A percentile compares a stretch with the other conserved stretches of the same genome.
Conservation (phyloP, 2,329 filamentous ascomycete genomes). For the Incumbomyces lentus region DNA sequence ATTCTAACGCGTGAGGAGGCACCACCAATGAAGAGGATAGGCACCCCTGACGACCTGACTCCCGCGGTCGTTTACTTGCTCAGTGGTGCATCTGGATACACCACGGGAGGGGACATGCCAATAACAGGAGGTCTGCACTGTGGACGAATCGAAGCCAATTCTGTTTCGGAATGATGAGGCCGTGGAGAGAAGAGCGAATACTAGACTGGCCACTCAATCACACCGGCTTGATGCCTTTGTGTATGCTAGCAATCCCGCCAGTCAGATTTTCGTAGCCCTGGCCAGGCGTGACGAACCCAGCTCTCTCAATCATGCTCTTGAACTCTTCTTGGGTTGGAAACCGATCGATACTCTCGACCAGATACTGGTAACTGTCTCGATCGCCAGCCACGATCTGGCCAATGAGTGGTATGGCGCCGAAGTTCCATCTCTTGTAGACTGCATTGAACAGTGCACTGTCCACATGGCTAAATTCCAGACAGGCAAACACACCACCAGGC, state of each 20-base stretch:
- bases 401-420: constrained; percentile 85
- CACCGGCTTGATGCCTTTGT: constrained; percentile 81
- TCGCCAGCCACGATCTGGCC: constrained; percentile 91
- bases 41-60: constrained; percentile 31
- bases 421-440: constrained; percentile 92
- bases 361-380: constrained; percentile 91
- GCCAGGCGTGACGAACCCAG: constrained; percentile 64
- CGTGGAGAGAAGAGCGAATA: too few species aligned
- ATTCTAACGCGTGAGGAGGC: not conserved
- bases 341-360: constrained; percentile 92
- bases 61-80: constrained; percentile 33
- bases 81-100: constrained; percentile 32
- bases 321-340: constrained; percentile 85
- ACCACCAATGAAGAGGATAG: constrained; percentile 20
- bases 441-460: constrained; percentile 67
- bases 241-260: constrained; percentile 85
- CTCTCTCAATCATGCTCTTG: constrained; percentile 63
- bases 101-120: constrained; percentile 29
- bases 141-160: constrained; percentile 15
- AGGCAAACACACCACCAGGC: constrained; percentile 91
- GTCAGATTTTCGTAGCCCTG: constrained; percentile 83
- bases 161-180: not conserved
- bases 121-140: constrained; percentile 31
- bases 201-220: not conserved
- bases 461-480: constrained; percentile 88